Evolutionary conservation across 2,329 filamentous ascomycete species (phyloP).

Genomic region (Penicillium digitatum): DNA sequence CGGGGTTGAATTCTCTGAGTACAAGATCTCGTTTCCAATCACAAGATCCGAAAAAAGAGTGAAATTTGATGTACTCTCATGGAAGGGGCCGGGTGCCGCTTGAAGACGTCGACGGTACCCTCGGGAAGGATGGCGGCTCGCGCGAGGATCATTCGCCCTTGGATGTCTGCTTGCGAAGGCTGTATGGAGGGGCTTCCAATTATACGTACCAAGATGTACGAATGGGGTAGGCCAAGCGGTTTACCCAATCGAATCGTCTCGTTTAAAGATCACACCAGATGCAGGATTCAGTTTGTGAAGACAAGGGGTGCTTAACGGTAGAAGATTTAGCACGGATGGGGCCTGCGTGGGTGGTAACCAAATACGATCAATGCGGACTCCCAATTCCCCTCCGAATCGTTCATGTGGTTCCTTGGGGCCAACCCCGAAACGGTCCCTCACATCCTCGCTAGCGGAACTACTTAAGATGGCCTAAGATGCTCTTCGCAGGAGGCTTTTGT

Average conservation of each 20-base stretch:
- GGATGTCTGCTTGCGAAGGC: constrained; percentile 21
- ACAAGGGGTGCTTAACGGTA: not conserved
- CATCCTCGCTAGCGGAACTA: constrained; percentile 8
- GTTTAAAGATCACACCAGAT: not conserved
- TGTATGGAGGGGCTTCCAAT: constrained; percentile 24
- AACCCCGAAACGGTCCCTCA: not conserved
- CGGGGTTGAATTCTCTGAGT: constrained; percentile 18
- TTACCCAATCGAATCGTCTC: constrained; percentile 10
- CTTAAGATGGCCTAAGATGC: not conserved
- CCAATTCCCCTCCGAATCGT: constrained; percentile 9
- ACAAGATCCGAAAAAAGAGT: constrained; percentile 12
- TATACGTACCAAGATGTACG: constrained; percentile 30
- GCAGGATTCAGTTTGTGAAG: constrained; percentile 3
- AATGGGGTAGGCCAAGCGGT: constrained; percentile 17
- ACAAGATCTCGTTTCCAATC: constrained; percentile 12
- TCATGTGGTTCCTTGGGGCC: constrained; percentile 5
- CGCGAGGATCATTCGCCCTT: constrained; percentile 22
- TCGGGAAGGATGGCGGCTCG: constrained; percentile 22
- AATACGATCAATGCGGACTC: constrained; percentile 14
- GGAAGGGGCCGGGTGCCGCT: constrained; percentile 25
- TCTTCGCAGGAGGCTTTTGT: not conserved
- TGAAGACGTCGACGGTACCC: constrained; percentile 18
- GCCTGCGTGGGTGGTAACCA: constrained; percentile 7
- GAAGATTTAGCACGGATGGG: constrained; percentile 6
- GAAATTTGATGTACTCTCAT: constrained; percentile 23